Evolutionary conservation across 179 eudicot genomes (phyloP), one percentile per base, ranked within the genome.

Genomic region (Actinidia arguta): DNA sequence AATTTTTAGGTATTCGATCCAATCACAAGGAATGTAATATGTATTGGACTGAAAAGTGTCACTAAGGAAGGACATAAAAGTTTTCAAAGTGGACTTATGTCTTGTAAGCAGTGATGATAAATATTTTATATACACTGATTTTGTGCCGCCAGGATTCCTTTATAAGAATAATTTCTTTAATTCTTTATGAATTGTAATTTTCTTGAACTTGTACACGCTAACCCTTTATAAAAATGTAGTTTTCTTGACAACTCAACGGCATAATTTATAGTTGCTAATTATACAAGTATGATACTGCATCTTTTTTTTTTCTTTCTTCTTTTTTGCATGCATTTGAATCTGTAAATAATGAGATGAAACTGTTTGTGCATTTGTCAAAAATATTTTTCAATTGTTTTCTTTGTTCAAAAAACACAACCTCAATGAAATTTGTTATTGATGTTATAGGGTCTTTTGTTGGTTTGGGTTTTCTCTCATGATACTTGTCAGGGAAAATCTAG

Each of bases 41-140:
- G 97, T 82, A 92, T 89, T 68, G 96, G 97, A 70, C 14, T 79
- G 25, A 87, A 92, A 74, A 86, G 90, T 80, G 92, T 92, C 56
- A 90, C 94, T 84, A 95, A 84, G 89, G 95, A 94, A 87, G 98
- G 98, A 27, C 91, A 93, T 79, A 95, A 95, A 90, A 95, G 98
- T 89, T 94, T 94, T 82, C 98, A 97, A 0, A 95, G 99, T 77
- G 98, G 98, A 59, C 99, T 94, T 84, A 89, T 94, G 47, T 94
- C 99, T 75, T 92, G 98, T 95, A 92, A 93, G 97, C 62, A 74
- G 62, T 48, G 25, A 73, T 4, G 5, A 5, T 81, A 14, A 39
- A 52, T 51, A 22, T 44, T 69, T 8, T 36, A 20, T 58, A 36
- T 68, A 54, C 67, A 24, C 20, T 31, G 17, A 54, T 52, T 31